Evolutionary conservation across 805 yeast species (phyloP).

Genomic region (Starmerella kuoi): DNA sequence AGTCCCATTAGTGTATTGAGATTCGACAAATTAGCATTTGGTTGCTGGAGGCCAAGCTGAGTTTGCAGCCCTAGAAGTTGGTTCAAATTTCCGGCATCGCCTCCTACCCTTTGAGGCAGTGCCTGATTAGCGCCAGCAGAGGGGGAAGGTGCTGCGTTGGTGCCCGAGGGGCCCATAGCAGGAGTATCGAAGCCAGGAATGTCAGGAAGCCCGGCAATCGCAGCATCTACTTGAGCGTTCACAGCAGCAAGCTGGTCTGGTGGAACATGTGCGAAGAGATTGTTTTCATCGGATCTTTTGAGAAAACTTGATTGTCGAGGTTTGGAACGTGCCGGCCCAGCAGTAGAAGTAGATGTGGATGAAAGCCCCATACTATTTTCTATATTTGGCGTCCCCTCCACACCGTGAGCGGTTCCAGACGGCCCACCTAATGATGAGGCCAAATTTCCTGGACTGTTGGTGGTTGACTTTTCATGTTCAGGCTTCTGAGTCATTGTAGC

Average conservation of each 20-base stretch:
- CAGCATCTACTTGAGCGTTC: constrained; percentile 20
- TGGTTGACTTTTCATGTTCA: neutral
- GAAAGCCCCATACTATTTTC: neutral
- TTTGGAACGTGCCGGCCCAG: neutral
- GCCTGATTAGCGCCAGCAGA: neutral
- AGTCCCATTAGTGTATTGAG: neutral
- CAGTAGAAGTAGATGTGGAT: neutral
- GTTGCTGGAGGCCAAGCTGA: neutral
- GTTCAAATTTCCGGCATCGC: neutral
- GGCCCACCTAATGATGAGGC: neutral
- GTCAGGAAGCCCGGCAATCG: constrained; percentile 19
- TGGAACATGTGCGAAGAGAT: constrained; percentile 21
- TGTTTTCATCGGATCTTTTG: constrained; percentile 20
- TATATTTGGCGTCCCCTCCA: neutral
- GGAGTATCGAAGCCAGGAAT: constrained; percentile 19
- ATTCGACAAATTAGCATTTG: neutral
- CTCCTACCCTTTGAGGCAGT: neutral
- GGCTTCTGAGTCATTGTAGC: neutral
- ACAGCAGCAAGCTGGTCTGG: constrained; percentile 20
- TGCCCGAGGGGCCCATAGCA: neutral
- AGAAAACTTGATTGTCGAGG: constrained; percentile 1
- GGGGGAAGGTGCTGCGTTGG: neutral
- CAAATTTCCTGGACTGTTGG: neutral
- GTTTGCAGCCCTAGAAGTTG: constrained; percentile 9
- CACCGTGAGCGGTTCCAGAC: neutral